Conservation (phyloP, 768 basidiomycete genomes). For the Lentinula sp. region DNA sequence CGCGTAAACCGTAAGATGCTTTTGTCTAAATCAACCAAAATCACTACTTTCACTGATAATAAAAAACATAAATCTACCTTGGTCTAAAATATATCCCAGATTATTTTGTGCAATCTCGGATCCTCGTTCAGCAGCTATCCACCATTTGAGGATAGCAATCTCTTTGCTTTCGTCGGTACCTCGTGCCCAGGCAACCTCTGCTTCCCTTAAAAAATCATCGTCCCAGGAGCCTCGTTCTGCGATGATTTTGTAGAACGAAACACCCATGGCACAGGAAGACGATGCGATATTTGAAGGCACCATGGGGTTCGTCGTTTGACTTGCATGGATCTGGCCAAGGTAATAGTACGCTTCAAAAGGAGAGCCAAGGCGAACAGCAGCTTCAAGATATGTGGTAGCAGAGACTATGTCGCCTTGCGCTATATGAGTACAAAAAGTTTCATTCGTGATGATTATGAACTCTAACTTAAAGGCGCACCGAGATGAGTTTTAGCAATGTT, state of each 20-base stretch:
- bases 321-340: slow-evolving; percentile 75
- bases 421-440: slow-evolving; percentile 22
- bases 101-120: slow-evolving; percentile 94
- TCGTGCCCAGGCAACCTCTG: slow-evolving; percentile 69
- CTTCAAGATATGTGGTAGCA: slow-evolving; percentile 76
- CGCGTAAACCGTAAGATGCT: slow-evolving; percentile 63
- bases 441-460: neutral
- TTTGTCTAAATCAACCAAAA: slow-evolving; percentile 42
- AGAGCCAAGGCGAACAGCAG: slow-evolving; percentile 80
- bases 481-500: slow-evolving; percentile 82
- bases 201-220: slow-evolving; percentile 76
- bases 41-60: neutral
- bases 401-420: slow-evolving; percentile 61
- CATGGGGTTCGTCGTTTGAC: slow-evolving; percentile 39
- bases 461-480: slow-evolving; percentile 27
- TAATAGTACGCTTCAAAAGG: slow-evolving; percentile 96
- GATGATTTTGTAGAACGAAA: slow-evolving; percentile 90
- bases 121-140: slow-evolving; percentile 90
- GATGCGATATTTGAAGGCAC: slow-evolving; percentile 45
- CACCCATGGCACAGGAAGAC: slow-evolving; percentile 83
- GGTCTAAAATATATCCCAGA: slow-evolving; percentile 85
- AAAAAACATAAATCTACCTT: slow-evolving; percentile 47
- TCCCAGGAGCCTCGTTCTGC: slow-evolving; percentile 88
- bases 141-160: slow-evolving; percentile 88
- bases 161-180: slow-evolving; percentile 69